These are phyloP conservation scores for Stylosanthes scabra DNA, from an alignment of 331 rosid genomes.

Conservation along the genomic window DNA sequence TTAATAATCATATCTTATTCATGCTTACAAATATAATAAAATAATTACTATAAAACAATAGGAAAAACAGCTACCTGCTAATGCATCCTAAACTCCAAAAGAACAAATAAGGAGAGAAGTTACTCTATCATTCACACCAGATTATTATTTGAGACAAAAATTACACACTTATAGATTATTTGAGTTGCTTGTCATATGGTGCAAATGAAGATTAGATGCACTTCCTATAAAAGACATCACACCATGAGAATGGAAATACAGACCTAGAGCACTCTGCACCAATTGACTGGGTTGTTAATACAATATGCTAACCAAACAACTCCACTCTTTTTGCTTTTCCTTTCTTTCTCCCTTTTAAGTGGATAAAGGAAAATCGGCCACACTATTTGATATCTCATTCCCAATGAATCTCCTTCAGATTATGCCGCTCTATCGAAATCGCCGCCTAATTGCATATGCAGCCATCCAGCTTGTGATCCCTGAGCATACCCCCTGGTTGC, in stretches of 20 bases:
- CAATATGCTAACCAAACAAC: slow-evolving; percentile 22
- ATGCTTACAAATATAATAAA: too few relatives aligned
- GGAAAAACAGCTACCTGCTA: slow-evolving; percentile 21
- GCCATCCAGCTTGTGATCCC: slow-evolving; percentile 78
- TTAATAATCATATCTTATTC: too few relatives aligned
- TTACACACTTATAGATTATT: slow-evolving; percentile 39
- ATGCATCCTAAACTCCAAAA: slow-evolving; percentile 20
- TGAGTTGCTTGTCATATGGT: slow-evolving; percentile 48
- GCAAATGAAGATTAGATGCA: slow-evolving; percentile 46
- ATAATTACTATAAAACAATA: too few relatives aligned
- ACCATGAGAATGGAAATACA: slow-evolving; percentile 45
- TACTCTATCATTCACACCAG: neutral
- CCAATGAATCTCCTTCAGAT: slow-evolving; percentile 26
- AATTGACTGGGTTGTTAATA: slow-evolving; percentile 44
- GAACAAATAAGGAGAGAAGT: slow-evolving; percentile 31
- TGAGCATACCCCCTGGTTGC: slow-evolving; percentile 65
- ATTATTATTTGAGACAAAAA: slow-evolving; percentile 29
- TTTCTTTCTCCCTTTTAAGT: too few relatives aligned
- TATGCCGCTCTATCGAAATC: slow-evolving; percentile 71
- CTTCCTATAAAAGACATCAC: slow-evolving; percentile 41
- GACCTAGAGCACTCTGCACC: slow-evolving; percentile 40
- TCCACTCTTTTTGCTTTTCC: neutral
- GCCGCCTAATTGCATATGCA: slow-evolving; percentile 91
- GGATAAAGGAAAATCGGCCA: slow-evolving; percentile 32
- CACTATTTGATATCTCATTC: slow-evolving; percentile 23